phyloP scores from a whole-genome alignment of 208 protist species.

The Trypanosoma scelopori region DNA sequence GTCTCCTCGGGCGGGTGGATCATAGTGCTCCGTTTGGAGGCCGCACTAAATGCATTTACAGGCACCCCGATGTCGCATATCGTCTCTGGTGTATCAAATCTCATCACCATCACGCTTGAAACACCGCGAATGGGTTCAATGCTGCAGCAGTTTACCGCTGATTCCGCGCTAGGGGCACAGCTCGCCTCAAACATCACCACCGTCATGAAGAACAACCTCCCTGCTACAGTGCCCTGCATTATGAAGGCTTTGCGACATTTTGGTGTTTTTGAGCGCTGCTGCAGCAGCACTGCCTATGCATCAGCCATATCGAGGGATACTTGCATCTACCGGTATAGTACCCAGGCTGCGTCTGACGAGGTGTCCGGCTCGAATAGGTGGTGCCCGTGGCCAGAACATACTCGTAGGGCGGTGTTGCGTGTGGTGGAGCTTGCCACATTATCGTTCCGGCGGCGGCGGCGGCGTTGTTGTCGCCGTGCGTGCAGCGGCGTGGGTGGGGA shows the following conservation, averaged over 20 bases:
- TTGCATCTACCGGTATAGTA: constrained; percentile 15
- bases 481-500: neutral
- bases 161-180: neutral
- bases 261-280: constrained; percentile 19
- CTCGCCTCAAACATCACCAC: neutral
- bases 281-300: neutral
- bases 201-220: neutral
- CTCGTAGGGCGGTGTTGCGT: constrained; percentile 1
- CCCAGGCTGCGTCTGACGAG: neutral
- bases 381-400: constrained; percentile 16
- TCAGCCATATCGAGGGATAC: neutral
- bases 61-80: constrained; percentile 55
- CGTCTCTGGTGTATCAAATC: constrained; percentile 39
- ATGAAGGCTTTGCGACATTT: constrained; percentile 12
- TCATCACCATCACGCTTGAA: constrained; percentile 39
- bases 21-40: constrained; percentile 42
- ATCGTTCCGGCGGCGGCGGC: neutral
- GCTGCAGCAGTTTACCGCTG: neutral
- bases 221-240: neutral
- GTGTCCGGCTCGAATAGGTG: neutral
- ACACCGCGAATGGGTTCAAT: constrained; percentile 14
- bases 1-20: constrained; percentile 49
- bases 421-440: constrained; percentile 5
- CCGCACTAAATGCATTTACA: constrained; percentile 41
- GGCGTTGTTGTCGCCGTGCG: neutral